Percentiles rank a stretch among this genome's conserved stretches.
Conservation (phyloP, 345 rosid genomes). For the Gossypium mustelinum region DNA sequence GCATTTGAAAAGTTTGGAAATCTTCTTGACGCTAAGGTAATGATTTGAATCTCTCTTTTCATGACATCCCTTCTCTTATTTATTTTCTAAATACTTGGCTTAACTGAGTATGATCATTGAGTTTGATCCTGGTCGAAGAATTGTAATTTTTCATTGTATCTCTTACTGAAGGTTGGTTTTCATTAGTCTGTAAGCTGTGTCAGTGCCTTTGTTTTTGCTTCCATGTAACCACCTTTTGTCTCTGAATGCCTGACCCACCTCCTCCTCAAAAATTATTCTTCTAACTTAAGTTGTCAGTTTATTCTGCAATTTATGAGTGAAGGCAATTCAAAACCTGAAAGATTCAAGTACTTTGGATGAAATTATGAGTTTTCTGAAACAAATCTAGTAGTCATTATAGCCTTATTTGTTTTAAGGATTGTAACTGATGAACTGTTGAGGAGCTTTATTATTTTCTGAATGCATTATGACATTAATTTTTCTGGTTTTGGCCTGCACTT, state of each 20-base stretch:
- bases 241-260: too few species aligned
- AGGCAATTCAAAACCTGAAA: neutral
- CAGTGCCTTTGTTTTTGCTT: neutral
- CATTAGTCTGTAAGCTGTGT: neutral
- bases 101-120: neutral
- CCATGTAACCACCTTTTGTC: neutral
- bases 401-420: neutral
- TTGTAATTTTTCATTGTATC: neutral
- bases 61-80: too few species aligned
- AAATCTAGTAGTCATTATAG: conserved; percentile 2
- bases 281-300: neutral
- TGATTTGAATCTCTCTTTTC: neutral
- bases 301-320: neutral
- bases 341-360: neutral
- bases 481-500: neutral
- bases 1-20: conserved; percentile 91
- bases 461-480: neutral
- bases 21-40: conserved; percentile 83
- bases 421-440: neutral
- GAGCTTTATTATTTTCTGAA: neutral
- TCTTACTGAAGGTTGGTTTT: neutral
- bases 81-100: neutral
- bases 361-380: neutral
- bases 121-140: neutral
- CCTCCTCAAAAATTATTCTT: neutral